Evolutionary conservation across 1,284 basidiomycete genomes (phyloP).

Genomic region (Somion occarium): DNA sequence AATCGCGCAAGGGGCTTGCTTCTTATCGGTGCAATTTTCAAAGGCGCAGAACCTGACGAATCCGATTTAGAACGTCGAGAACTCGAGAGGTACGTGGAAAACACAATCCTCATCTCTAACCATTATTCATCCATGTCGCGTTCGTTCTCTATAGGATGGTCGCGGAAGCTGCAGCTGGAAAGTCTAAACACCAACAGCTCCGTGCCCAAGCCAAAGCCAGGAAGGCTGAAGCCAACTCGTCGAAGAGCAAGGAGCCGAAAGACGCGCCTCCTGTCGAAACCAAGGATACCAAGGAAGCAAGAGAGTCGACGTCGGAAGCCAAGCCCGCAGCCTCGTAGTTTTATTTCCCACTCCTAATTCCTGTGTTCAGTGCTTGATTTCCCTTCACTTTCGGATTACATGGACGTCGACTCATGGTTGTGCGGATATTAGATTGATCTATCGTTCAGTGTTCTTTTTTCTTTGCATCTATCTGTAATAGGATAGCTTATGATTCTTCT

Average conservation of each 20-base stretch:
- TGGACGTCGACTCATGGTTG: too few relatives aligned
- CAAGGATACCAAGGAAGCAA: too few relatives aligned
- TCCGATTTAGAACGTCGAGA: conserved; percentile 89
- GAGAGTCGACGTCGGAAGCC: too few relatives aligned
- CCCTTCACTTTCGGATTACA: too few relatives aligned
- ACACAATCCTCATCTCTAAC: not conserved
- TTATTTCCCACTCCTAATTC: too few relatives aligned
- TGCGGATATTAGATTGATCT: too few relatives aligned
- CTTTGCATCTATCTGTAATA: too few relatives aligned
- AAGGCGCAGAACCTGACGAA: conserved; percentile 78
- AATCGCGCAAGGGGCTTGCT: conserved; percentile 86
- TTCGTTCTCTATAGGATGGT: conserved; percentile 28
- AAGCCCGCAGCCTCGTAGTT: too few relatives aligned
- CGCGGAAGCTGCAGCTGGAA: conserved; percentile 42
- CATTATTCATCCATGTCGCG: not conserved
- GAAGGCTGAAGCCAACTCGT: conserved; percentile 18
- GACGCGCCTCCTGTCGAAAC: not conserved
- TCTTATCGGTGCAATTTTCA: conserved; percentile 84
- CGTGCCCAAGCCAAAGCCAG: conserved; percentile 33
- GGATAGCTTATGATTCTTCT: too few relatives aligned
- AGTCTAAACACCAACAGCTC: conserved; percentile 47
- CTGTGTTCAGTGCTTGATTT: too few relatives aligned
- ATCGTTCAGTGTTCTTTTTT: too few relatives aligned
- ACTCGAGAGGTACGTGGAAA: conserved; percentile 73
- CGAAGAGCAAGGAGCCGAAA: not conserved